Evolutionary conservation across 2,329 filamentous ascomycete species (phyloP).

Genomic region (Beauveria medogensis): DNA sequence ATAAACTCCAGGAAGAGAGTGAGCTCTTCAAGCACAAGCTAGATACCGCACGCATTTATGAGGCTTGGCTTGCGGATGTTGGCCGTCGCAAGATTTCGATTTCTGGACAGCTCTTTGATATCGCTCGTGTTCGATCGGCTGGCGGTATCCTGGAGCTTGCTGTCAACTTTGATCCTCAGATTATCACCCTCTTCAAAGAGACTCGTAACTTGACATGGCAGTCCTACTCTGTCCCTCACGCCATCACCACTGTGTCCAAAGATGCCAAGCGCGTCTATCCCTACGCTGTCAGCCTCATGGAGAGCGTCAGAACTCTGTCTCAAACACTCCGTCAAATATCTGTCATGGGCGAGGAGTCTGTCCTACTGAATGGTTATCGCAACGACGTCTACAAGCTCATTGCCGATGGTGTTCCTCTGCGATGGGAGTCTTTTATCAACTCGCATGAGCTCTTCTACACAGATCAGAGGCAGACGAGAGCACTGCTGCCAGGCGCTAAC

Average conservation of each 20-base stretch:
- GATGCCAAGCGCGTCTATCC: slow-evolving; percentile 98
- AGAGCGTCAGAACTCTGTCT: slow-evolving; percentile 88
- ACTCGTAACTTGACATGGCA: slow-evolving; percentile 94
- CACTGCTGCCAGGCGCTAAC: slow-evolving; percentile 27
- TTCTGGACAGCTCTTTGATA: slow-evolving; percentile 82
- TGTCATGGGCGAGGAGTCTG: slow-evolving; percentile 78
- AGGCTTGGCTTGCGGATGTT: slow-evolving; percentile 90
- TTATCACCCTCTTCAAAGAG: slow-evolving; percentile 98
- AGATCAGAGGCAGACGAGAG: slow-evolving; percentile 39
- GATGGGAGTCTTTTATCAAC: slow-evolving; percentile 98
- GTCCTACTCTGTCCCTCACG: slow-evolving; percentile 87
- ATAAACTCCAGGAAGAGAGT: slow-evolving; percentile 86
- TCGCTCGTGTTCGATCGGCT: slow-evolving; percentile 79
- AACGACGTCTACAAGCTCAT: slow-evolving; percentile 83
- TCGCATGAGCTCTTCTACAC: slow-evolving; percentile 79
- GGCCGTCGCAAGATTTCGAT: slow-evolving; percentile 84
- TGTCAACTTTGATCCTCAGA: slow-evolving; percentile 95
- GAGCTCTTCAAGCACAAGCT: slow-evolving; percentile 94
- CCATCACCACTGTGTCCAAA: slow-evolving; percentile 91
- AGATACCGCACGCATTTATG: slow-evolving; percentile 86
- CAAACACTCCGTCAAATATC: slow-evolving; percentile 81
- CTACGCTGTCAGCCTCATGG: slow-evolving; percentile 96
- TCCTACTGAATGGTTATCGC: slow-evolving; percentile 82
- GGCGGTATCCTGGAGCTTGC: slow-evolving; percentile 81
- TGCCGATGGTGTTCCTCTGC: slow-evolving; percentile 76